Evolutionary conservation across 352 stramenopile genomes (phyloP).

Genomic region (Elongisporangium prolatum): DNA sequence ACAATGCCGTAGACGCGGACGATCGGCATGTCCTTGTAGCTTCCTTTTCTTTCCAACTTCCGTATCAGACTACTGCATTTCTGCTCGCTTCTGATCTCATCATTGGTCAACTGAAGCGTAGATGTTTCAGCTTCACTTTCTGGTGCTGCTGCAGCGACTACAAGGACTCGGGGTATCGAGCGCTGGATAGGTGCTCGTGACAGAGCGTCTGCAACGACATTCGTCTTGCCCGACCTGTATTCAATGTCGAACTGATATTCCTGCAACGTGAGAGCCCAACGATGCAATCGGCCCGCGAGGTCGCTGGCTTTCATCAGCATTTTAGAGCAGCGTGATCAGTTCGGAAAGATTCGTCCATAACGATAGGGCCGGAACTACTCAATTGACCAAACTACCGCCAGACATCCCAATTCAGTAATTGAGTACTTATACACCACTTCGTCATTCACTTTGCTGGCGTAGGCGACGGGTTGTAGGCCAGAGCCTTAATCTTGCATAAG

Average conservation of each 20-base stretch:
- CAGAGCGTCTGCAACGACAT: conserved; percentile 15
- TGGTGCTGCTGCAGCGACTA: no score
- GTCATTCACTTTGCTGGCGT: conserved; percentile 17
- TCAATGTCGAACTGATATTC: conserved; percentile 15
- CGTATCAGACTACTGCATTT: conserved; percentile 2
- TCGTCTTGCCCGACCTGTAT: conserved; percentile 8
- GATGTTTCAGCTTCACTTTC: no score
- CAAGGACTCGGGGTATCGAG: no score
- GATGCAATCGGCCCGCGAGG: conserved; percentile 3
- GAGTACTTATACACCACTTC: conserved; percentile 11
- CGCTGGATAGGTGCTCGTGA: conserved; percentile 6
- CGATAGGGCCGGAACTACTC: conserved; percentile 18
- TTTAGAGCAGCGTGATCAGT: conserved; percentile 18
- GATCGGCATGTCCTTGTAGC: neutral
- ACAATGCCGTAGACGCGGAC: neutral
- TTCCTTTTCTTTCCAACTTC: neutral
- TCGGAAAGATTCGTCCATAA: conserved; percentile 9
- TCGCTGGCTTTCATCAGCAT: conserved; percentile 14
- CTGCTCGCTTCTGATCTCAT: neutral
- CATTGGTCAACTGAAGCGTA: conserved; percentile 1
- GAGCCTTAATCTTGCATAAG: no score
- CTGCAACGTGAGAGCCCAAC: conserved; percentile 15
- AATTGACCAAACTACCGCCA: conserved; percentile 18
- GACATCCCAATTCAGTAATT: conserved; percentile 22
- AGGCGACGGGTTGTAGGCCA: conserved; percentile 10